Base-by-base conservation (phyloP, 2,329 filamentous ascomycete genomes). In the Knufia petricola region DNA sequence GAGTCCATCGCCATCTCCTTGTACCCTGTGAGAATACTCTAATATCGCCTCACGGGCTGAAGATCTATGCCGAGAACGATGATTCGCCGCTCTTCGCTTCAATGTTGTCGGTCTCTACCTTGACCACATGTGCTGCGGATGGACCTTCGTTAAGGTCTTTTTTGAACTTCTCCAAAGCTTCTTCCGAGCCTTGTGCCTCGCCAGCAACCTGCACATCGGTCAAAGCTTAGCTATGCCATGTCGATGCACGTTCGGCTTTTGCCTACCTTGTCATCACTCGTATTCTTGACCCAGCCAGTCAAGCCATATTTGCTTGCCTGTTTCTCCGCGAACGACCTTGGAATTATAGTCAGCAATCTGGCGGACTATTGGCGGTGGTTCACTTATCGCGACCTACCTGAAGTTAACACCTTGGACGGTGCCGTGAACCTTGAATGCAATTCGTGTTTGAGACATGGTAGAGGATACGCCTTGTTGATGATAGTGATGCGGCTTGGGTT, bases 141-240 rank as follows among this genome's bases (percentile, higher is more conserved):
- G 89, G 89, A 0, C 90, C 90, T 46, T 79, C 75, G 59, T 87
- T 76, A 40, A 95, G 69, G 53, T 87, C 81, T 57, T 83, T 78
- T 30, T 94, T 68, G 55, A 95, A 84, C 48, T 79, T 76, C 46
- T 79, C 67, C 21, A 96, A 64, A 2, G 75, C 67, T 0, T 79
- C 74, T 1, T 81, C 73, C 1, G 77, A 72, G 24, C 87, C 89
- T 63, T 96, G 90, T 3, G 83, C 88, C 68, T 95, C 89, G 21
- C 90, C 90, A 61, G 87, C 80, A 40, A 96, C 89, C 87, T 95
- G 56, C 3, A 24, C 13, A 8, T 13, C 15, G 21, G 6, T n/a
- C 32, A 37, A 37, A 34, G 31, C 45, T 54, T 43, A 49, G 40
- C 32, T 38, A 3, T 3, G 20, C n/a, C n/a, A n/a, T n/a, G n/a